Percentiles rank a stretch among this genome's conserved stretches.
phyloP scores from a whole-genome alignment of 495 filamentous ascomycete species.

The Aspergillus bridgeri region DNA sequence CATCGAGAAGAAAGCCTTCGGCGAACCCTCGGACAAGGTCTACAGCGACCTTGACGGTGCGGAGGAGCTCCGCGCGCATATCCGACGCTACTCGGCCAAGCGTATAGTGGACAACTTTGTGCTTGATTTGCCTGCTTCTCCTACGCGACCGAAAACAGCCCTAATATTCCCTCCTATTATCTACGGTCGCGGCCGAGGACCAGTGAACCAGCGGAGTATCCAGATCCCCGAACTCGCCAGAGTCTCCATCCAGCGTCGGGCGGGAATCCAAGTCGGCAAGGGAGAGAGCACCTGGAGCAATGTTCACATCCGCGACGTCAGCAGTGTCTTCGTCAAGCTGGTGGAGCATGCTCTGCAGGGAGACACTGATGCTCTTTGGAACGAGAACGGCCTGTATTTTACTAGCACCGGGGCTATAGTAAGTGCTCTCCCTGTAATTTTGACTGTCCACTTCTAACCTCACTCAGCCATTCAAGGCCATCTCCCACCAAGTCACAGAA shows the following conservation, averaged over 20 bases:
- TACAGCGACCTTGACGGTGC: constrained; percentile 25
- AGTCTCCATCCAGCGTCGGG: constrained; percentile 50
- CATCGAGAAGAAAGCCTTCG: constrained; percentile 21
- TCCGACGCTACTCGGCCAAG: constrained; percentile 42
- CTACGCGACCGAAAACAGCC: constrained; percentile 51
- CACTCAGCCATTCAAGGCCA: constrained; percentile 49
- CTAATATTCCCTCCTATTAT: constrained; percentile 70
- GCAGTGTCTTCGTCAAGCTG: constrained; percentile 53
- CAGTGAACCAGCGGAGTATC: constrained; percentile 57
- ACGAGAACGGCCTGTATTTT: constrained; percentile 66
- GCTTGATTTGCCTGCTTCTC: constrained; percentile 28
- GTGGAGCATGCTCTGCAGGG: constrained; percentile 58
- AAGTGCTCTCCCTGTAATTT: constrained; percentile 3
- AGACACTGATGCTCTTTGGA: constrained; percentile 63
- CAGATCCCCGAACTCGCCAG: constrained; percentile 56
- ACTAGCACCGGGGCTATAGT: constrained; percentile 55
- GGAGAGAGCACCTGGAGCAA: constrained; percentile 63
- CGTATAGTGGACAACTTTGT: constrained; percentile 52
- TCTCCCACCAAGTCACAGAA: constrained; percentile 52
- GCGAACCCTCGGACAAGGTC: constrained; percentile 21
- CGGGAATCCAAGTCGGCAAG: constrained; percentile 54
- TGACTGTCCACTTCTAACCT: neutral
- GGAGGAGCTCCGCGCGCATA: constrained; percentile 32
- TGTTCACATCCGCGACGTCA: constrained; percentile 63
- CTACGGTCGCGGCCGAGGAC: constrained; percentile 65